phyloP scores from a whole-genome alignment of 2,329 filamentous ascomycete genomes.

The Trichophyton simii region DNA sequence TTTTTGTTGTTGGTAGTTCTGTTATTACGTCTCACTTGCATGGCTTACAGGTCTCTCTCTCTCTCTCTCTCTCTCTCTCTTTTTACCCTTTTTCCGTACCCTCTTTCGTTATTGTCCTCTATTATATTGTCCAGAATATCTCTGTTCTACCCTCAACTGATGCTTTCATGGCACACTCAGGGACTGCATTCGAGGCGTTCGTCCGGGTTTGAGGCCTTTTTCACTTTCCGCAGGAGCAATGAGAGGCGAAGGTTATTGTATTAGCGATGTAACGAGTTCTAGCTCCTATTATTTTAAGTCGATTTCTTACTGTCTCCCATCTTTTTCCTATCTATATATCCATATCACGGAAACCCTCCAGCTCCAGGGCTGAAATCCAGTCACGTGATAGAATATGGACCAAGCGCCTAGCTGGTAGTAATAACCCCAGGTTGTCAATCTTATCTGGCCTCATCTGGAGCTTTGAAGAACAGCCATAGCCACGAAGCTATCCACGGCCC shows the following conservation, averaged over 20 bases:
- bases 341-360: too few species aligned
- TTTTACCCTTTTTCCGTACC: not conserved
- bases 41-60: not conserved
- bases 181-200: slow-evolving; percentile 1
- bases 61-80: too few species aligned
- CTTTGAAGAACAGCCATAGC: not conserved
- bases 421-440: not conserved
- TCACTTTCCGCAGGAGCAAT: not conserved
- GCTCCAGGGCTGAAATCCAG: too few species aligned
- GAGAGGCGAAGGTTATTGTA: not conserved
- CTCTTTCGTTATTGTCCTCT: not conserved
- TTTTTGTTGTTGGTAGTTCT: not conserved
- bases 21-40: not conserved
- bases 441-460: slow-evolving; percentile 2
- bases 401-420: too few species aligned
- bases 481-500: not conserved
- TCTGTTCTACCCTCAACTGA: not conserved
- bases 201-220: not conserved
- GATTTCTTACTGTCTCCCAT: too few species aligned
- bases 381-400: not conserved
- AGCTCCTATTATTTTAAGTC: not conserved
- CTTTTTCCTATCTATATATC: too few species aligned
- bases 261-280: not conserved
- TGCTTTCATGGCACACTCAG: not conserved
- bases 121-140: not conserved